Base-by-base conservation (phyloP, 768 basidiomycete genomes). In the Guyanaporus albipodus region DNA sequence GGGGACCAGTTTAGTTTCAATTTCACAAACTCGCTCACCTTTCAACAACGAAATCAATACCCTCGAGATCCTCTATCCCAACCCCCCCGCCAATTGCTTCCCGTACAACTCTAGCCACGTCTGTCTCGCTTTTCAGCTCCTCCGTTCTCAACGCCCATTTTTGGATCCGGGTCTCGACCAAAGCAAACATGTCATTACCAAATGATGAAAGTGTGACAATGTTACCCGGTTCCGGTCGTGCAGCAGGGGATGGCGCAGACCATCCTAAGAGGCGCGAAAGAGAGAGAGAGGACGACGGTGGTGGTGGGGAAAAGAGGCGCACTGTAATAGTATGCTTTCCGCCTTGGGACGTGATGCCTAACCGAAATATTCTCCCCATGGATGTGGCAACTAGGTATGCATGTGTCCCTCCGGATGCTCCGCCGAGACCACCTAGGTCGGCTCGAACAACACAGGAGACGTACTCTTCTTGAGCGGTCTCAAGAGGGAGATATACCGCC, bases 121-220 rank as follows among this genome's bases (percentile, higher is more conserved):
- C 82, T 34, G 69, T 66, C 51, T 87, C 84, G 28, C 74, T 47
- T 3, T 74, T 55, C 22, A 85, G 58, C 48, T 85, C 80, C 57
- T 89, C 87, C 24, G 72, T 77, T 32, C 46, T 49, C 11, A 66
- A 26, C n/a, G 48, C 34, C 88, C 88, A 91, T 48, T 73, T 77
- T 58, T 88, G 86, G 27, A 91, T 60, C 14, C 78, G 71, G 15
- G 77, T 81, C 42, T 85, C 83, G 4, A 84, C 77, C 31, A 88
- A 67, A 10, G 76, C 78, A 83, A 85, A 90, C 11, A 90, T 61
- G 38, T 83, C 75, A 49, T 71, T 65, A 11, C 79, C 79, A 60
- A 17, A 70, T 53, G 73, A 73, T 6, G 77, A 73, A 8, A 90
- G 73, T 0, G 87, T 77, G 38, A 76, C 84, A 33, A 89, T 74